Evolutionary conservation across 441 rosid species (phyloP), one percentile per base, ranked within the genome.

Genomic region (Omphalea diandra): DNA sequence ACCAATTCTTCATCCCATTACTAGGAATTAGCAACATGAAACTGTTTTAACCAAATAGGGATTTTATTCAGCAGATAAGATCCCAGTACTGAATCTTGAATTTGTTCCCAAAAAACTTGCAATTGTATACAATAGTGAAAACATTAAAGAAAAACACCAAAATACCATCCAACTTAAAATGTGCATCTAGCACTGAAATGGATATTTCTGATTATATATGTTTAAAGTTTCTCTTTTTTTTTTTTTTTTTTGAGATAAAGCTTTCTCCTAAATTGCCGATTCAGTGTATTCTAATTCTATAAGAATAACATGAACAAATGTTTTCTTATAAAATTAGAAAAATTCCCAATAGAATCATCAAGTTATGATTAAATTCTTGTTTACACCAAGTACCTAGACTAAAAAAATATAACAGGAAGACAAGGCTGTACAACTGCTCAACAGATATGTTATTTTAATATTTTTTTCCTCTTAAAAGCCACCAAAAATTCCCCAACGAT

Each of bases 171-270:
- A 44, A 31, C 9, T 17, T 22, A 31, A 56, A 17, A 15, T 2
- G 52, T 10, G 29, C 65, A 38, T 24, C 31, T 22, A 24, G 27
- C 27, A 52, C n/a, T n/a, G 11, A 15, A 67, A 38, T n/a, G 14
- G 35, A 24, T 7, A 14, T 36, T 15, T 66, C 35, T 35, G 8
- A 20, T 67, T 6, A 35, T 24, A 22, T 35, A 36, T 36, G 29
- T 24, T 67, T 10, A 50, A 53, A 63, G 40, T 43, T 43, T 63
- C 61, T 38, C 29, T n/a, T n/a, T n/a, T n/a, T n/a, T n/a, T n/a
- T n/a, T n/a, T n/a, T n/a, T n/a, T n/a, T n/a, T n/a, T n/a, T n/a
- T n/a, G n/a, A n/a, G n/a, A n/a, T n/a, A n/a, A n/a, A n/a, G n/a
- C n/a, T n/a, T n/a, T n/a, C 61, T 38, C 29, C 38, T n/a, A 32